Evolutionary conservation across 225 moss, liverwort and hornwort genomes (phyloP).

Genomic region (Marchantia polymorpha): DNA sequence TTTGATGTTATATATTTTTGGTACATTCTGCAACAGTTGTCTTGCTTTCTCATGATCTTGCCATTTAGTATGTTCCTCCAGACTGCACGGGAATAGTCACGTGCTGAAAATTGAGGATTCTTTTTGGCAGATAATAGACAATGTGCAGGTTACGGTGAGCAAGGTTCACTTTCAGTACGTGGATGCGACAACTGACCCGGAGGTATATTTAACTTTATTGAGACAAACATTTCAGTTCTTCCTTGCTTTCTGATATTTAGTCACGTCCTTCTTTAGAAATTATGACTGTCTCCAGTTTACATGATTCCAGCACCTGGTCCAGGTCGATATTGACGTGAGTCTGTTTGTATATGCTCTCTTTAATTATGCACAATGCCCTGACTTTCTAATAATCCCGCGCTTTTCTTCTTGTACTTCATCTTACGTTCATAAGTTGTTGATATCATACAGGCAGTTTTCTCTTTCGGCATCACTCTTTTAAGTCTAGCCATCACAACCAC

Average conservation of each 20-base stretch:
- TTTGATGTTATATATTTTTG: background rate
- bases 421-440: background rate
- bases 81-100: background rate
- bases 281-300: background rate
- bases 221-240: background rate
- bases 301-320: background rate
- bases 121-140: slow-evolving; percentile 65
- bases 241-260: background rate
- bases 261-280: background rate
- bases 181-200: slow-evolving; percentile 76
- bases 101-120: background rate
- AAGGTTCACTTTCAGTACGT: slow-evolving; percentile 85
- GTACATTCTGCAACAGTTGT: background rate
- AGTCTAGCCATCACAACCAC: slow-evolving; percentile 76
- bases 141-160: slow-evolving; percentile 77
- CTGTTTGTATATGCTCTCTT: background rate
- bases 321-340: background rate
- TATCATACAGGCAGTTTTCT: slow-evolving; percentile 60
- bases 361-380: no score
- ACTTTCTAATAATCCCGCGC: background rate
- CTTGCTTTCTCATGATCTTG: no score
- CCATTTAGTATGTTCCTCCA: background rate
- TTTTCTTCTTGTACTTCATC: background rate
- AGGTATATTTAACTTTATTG: slow-evolving; percentile 47
- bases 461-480: slow-evolving; percentile 76